phyloP scores from a whole-genome alignment of 371 early-diverging fungal species.

The Mucor indicus region DNA sequence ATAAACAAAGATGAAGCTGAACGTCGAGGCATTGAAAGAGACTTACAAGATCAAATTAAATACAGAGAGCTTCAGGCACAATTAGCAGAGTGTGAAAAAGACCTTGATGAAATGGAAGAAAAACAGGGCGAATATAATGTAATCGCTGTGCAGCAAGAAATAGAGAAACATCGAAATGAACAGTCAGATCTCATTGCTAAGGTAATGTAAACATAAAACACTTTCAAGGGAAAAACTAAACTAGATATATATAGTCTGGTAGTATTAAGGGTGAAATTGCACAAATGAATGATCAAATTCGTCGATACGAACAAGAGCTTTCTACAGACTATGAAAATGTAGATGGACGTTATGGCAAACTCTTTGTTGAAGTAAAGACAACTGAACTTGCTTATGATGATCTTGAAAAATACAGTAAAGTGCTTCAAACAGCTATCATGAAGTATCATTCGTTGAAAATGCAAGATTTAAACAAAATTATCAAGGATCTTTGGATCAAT shows the following conservation, averaged over 20 bases:
- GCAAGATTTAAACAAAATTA: conserved; percentile 96
- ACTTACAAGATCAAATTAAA: conserved; percentile 68
- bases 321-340: conserved; percentile 75
- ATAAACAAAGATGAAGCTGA: conserved; percentile 51
- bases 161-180: conserved; percentile 33
- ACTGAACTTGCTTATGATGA: conserved; percentile 78
- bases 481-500: conserved; percentile 95
- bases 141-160: conserved; percentile 24
- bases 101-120: conserved; percentile 24
- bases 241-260: conserved; percentile 47
- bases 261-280: conserved; percentile 80
- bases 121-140: conserved; percentile 28
- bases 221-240: not conserved
- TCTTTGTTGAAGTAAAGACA: conserved; percentile 71
- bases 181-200: conserved; percentile 55
- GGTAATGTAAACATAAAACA: conserved; percentile 32
- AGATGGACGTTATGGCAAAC: conserved; percentile 62
- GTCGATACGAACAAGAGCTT: conserved; percentile 61
- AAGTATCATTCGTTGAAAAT: conserved; percentile 95
- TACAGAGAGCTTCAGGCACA: conserved; percentile 45
- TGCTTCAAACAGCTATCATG: conserved; percentile 92
- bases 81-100: conserved; percentile 25
- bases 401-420: conserved; percentile 83
- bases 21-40: conserved; percentile 50
- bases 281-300: conserved; percentile 76